Base-by-base conservation (phyloP, 78 protist genomes). In the Goniomonas avonlea region DNA sequence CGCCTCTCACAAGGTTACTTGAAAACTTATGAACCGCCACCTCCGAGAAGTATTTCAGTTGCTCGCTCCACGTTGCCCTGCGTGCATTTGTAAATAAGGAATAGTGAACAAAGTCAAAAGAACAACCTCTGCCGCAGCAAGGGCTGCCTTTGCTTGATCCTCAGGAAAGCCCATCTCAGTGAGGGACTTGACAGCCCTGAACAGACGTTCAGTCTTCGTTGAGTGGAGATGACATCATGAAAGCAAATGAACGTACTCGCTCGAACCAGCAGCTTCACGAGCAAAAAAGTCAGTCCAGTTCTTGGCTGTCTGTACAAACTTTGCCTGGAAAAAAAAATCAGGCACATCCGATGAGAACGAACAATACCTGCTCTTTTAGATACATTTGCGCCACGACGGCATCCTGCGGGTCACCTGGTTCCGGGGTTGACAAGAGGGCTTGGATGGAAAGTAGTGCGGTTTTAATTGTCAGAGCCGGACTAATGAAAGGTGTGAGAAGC, bases 401-500 rank as follows among this genome's bases (percentile, higher is more conserved):
- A 53, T 74, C 85, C 59, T 82, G 89, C 17, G 89, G 89, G 32
- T 71, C 80, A 47, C 75, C 83, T 1, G 89, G 89, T 45, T 85
- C 89, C 1, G 89, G 82, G 23, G 83, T 41, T 5, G 83, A 66
- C 55, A 83, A 2, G 37, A 77, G 41, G 32, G 80, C 87, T 41
- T 85, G 89, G 21, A 85, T 45, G 37, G 89, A 85, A 5, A 85
- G 34, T 13, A 85, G 80, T 7, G 81, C 90, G 1, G 84, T 86
- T 27, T 78, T 61, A 7, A 86, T 27, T 0, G 90, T 86, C 63
- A 86, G 75, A 25, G 90, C 86, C 1, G 90, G 86, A 3, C n/a
- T n/a, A n/a, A n/a, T n/a, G n/a, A n/a, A n/a, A n/a, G n/a, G n/a
- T n/a, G n/a, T n/a, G n/a, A n/a, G n/a, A n/a, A n/a, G n/a, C n/a